Evolutionary conservation across 2,329 filamentous ascomycete species (phyloP).

Genomic region (Meredithiella fracta): DNA sequence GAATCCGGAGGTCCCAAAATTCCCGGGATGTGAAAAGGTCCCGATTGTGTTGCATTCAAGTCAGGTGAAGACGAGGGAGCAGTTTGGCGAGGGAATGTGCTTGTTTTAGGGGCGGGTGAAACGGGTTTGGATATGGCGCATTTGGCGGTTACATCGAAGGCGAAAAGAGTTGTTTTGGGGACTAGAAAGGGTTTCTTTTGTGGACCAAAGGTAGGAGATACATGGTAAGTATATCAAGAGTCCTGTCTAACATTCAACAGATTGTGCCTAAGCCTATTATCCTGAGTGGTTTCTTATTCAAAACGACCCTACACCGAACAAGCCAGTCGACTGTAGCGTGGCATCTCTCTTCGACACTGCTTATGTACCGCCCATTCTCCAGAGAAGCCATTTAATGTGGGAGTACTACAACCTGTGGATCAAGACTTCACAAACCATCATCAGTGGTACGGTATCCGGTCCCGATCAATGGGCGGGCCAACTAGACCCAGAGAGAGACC

Average conservation of each 20-base stretch:
- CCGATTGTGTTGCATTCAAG: conserved; percentile 27
- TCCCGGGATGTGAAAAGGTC: conserved; percentile 23
- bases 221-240: background rate
- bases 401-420: conserved; percentile 30
- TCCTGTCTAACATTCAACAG: background rate
- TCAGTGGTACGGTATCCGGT: conserved; percentile 29
- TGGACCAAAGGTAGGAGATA: conserved; percentile 25
- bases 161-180: conserved; percentile 27
- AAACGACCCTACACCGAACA: conserved; percentile 20
- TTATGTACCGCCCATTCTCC: conserved; percentile 31
- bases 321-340: conserved; percentile 30
- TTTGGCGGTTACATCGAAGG: conserved; percentile 27
- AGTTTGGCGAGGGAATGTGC: conserved; percentile 27
- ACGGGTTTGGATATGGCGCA: conserved; percentile 30
- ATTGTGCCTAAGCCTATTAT: conserved; percentile 7
- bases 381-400: conserved; percentile 29
- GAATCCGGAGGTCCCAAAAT: conserved; percentile 23
- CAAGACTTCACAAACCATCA: conserved; percentile 26
- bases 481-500: conserved; percentile 24
- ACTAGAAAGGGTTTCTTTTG: conserved; percentile 31
- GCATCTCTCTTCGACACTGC: conserved; percentile 35
- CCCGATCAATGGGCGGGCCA: conserved; percentile 33
- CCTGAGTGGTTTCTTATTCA: conserved; percentile 2
- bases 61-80: conserved; percentile 24
- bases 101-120: conserved; percentile 30